Percentiles rank a stretch among this genome's conserved stretches.
Conservation (phyloP, 2,329 filamentous ascomycete species). For the Mariannaea sp. region DNA sequence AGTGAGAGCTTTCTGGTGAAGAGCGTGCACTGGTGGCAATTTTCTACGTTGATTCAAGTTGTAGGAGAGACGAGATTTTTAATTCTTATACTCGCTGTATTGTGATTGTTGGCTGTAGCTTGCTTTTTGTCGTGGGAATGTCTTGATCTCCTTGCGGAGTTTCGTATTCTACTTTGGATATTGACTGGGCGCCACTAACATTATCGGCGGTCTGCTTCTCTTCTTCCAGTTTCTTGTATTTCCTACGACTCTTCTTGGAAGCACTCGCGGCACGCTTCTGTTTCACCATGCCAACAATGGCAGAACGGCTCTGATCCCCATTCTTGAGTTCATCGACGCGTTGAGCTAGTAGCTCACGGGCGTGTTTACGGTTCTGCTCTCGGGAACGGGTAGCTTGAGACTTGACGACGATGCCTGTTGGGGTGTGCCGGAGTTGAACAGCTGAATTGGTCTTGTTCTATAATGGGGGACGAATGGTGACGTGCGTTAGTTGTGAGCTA, state of each 20-base stretch:
- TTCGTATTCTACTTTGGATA: not conserved
- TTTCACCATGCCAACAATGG: slow-evolving; percentile 66
- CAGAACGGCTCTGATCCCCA: slow-evolving; percentile 70
- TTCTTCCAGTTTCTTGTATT: slow-evolving; percentile 69
- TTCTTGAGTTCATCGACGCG: slow-evolving; percentile 73
- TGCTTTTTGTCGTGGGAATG: not conserved
- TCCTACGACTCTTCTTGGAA: slow-evolving; percentile 80
- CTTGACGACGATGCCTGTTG: slow-evolving; percentile 92
- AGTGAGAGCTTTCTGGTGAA: not conserved
- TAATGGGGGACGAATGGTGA: not conserved
- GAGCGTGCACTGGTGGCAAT: not conserved
- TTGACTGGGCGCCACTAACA: not conserved
- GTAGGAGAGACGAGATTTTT: not conserved
- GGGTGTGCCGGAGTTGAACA: slow-evolving; percentile 87
- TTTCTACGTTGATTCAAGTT: not conserved
- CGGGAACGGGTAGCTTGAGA: slow-evolving; percentile 89
- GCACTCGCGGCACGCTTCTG: slow-evolving; percentile 75
- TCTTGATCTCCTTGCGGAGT: not conserved
- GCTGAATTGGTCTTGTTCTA: slow-evolving; percentile 96
- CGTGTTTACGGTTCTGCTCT: slow-evolving; percentile 84
- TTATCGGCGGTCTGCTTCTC: slow-evolving; percentile 40
- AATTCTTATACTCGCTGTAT: slow-evolving; percentile 13
- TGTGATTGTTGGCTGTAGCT: not conserved
- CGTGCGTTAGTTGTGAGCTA: slow-evolving; percentile 13
- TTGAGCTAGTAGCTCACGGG: slow-evolving; percentile 76